A percentile compares a stretch with the other conserved stretches of the same genome.
phyloP scores from a whole-genome alignment of 2,329 filamentous ascomycete genomes.

The Xylariaceae sp. region DNA sequence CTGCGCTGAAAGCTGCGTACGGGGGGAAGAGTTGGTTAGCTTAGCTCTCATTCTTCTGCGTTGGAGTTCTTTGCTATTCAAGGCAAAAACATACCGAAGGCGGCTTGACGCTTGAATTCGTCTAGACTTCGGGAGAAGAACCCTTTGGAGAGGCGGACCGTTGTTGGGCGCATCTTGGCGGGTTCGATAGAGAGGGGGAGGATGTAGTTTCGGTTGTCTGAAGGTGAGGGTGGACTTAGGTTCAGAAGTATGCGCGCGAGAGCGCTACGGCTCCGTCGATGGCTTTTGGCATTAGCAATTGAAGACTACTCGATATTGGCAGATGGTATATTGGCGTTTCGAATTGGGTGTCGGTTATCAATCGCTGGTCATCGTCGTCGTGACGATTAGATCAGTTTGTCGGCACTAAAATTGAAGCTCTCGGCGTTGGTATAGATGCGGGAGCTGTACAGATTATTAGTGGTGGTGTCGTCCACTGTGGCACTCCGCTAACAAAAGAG shows the following conservation, averaged over 20 bases:
- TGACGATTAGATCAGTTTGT: slow-evolving; percentile 4
- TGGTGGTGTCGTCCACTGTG: too few relatives aligned
- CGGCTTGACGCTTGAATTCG: slow-evolving; percentile 54
- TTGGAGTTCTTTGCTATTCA: neutral
- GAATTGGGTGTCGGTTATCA: neutral
- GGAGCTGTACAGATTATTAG: too few relatives aligned
- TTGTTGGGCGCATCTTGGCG: slow-evolving; percentile 44
- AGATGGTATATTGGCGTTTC: neutral
- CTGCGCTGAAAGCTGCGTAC: slow-evolving; percentile 59
- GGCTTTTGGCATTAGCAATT: slow-evolving; percentile 27
- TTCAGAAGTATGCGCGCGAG: slow-evolving; percentile 16
- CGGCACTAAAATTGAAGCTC: neutral
- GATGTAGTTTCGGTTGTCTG: neutral
- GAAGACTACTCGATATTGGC: slow-evolving; percentile 5
- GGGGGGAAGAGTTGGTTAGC: slow-evolving; percentile 6
- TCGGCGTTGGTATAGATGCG: too few relatives aligned
- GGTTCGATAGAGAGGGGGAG: too few relatives aligned
- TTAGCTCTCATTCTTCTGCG: slow-evolving; percentile 9
- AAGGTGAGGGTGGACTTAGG: neutral
- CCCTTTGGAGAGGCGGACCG: slow-evolving; percentile 45
- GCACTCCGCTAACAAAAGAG: too few relatives aligned
- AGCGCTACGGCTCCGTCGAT: slow-evolving; percentile 32
- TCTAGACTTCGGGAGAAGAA: slow-evolving; percentile 57
- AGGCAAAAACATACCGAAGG: slow-evolving; percentile 44
- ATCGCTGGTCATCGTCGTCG: too few relatives aligned